A percentile compares a stretch with the other conserved stretches of the same genome.
Conservation (phyloP, 352 stramenopile genomes). For the Phytophthora crassamura region DNA sequence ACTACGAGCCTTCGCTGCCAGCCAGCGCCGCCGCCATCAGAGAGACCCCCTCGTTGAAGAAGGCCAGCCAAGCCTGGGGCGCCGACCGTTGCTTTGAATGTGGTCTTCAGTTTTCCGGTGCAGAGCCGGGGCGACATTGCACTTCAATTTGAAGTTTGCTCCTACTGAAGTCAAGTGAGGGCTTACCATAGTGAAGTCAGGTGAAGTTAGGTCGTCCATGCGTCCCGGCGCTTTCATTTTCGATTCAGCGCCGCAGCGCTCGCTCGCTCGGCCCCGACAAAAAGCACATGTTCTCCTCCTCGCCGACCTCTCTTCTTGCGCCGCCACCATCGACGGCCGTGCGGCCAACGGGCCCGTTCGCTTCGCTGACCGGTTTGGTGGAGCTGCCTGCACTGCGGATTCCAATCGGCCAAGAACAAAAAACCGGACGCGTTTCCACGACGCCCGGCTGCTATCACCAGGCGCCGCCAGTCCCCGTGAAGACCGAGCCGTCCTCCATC, state of each 20-base stretch:
- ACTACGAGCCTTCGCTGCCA: no score
- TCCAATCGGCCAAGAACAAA: slow-evolving; percentile 19
- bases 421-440: slow-evolving; percentile 20
- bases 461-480: slow-evolving; percentile 20
- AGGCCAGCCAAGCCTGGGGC: no score
- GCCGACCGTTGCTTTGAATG: neutral
- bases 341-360: slow-evolving; percentile 5
- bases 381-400: slow-evolving; percentile 39
- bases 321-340: slow-evolving; percentile 12
- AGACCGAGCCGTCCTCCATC: slow-evolving; percentile 13
- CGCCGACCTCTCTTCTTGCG: neutral
- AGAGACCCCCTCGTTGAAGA: no score
- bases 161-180: no score
- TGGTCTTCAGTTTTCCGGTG: no score
- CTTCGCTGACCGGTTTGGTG: slow-evolving; percentile 4
- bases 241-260: slow-evolving; percentile 30
- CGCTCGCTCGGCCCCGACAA: neutral
- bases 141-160: slow-evolving; percentile 21
- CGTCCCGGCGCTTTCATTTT: slow-evolving; percentile 40
- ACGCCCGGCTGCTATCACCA: slow-evolving; percentile 24
- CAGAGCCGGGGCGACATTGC: no score
- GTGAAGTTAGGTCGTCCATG: slow-evolving; percentile 2
- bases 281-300: slow-evolving; percentile 22
- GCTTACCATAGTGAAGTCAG: no score
- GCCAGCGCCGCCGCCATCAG: no score